A percentile compares a stretch with the other conserved stretches of the same genome.
Conservation (phyloP, 2,329 filamentous ascomycete genomes). For the Claviceps sp. region DNA sequence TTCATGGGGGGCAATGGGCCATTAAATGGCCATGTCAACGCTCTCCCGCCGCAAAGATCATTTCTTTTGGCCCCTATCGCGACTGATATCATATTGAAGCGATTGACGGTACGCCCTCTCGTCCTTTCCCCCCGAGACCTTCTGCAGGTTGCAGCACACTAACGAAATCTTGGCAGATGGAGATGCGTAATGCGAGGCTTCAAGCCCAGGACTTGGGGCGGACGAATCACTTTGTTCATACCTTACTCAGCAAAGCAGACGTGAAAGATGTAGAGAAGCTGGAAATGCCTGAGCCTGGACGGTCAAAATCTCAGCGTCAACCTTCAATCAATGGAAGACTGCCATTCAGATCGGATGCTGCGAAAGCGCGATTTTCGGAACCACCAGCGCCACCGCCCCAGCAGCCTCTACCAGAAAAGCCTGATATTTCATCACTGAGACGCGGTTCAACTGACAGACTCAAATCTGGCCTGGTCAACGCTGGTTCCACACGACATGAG, state of each 20-base stretch:
- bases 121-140: not conserved
- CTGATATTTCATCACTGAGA: slow-evolving; percentile 64
- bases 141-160: not conserved
- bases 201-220: slow-evolving; percentile 77
- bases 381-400: slow-evolving; percentile 88
- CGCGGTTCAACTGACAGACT: slow-evolving; percentile 64
- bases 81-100: slow-evolving; percentile 86
- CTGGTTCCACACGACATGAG: slow-evolving; percentile 46
- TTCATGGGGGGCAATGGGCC: slow-evolving; percentile 35
- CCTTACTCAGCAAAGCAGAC: slow-evolving; percentile 60
- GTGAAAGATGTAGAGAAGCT: slow-evolving; percentile 44
- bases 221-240: slow-evolving; percentile 68
- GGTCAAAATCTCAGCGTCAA: slow-evolving; percentile 26
- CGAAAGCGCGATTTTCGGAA: slow-evolving; percentile 78
- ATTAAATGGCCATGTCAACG: slow-evolving; percentile 39
- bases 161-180: slow-evolving; percentile 35
- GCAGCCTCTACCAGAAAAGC: slow-evolving; percentile 86
- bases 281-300: slow-evolving; percentile 33
- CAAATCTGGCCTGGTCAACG: slow-evolving; percentile 38
- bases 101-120: slow-evolving; percentile 20
- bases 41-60: slow-evolving; percentile 59
- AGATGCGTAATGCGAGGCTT: slow-evolving; percentile 80
- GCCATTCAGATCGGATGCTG: slow-evolving; percentile 49
- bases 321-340: slow-evolving; percentile 37
- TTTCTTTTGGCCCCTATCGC: slow-evolving; percentile 83